A percentile compares a stretch with the other conserved stretches of the same genome.
Evolutionary conservation across 352 stramenopile genomes (phyloP).

Genomic region (Phytophthora kernoviae): DNA sequence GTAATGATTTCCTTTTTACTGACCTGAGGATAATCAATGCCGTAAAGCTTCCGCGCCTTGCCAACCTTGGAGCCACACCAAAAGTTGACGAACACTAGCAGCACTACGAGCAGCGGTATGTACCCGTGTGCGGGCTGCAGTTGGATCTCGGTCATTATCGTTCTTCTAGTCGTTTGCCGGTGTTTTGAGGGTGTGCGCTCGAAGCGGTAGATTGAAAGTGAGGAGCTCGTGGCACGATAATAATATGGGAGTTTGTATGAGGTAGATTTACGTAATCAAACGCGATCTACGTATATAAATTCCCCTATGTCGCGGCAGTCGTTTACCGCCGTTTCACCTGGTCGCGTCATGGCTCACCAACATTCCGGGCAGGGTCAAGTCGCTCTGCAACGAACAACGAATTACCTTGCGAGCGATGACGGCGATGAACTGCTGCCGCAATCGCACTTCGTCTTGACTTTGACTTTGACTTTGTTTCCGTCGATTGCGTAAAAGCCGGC

Average conservation of each 20-base stretch:
- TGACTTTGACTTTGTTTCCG: not conserved
- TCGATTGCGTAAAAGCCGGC: not conserved
- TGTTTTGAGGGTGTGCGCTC: conserved; percentile 1
- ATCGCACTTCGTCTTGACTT: not conserved
- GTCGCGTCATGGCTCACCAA: not conserved
- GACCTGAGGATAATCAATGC: conserved; percentile 59
- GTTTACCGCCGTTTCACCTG: not conserved
- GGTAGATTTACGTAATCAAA: too few species aligned
- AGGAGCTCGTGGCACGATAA: not conserved
- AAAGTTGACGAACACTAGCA: conserved; percentile 51
- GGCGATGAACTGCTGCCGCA: not conserved
- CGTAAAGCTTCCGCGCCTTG: conserved; percentile 69
- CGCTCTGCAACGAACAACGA: too few species aligned
- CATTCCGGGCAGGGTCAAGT: too few species aligned
- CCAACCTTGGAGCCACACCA: conserved; percentile 62
- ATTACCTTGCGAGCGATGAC: not conserved
- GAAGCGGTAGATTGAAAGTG: conserved; percentile 1
- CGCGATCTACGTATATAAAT: too few species aligned
- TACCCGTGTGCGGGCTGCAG: conserved; percentile 57
- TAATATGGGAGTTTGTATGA: not conserved
- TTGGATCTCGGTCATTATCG: conserved; percentile 10
- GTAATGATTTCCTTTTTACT: not conserved
- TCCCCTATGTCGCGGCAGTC: not conserved
- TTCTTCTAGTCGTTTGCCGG: conserved; percentile 6
- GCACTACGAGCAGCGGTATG: conserved; percentile 54